These are phyloP conservation scores for Penicillium argentinense DNA, from an alignment of 495 filamentous ascomycete genomes.

Conservation along the genomic window DNA sequence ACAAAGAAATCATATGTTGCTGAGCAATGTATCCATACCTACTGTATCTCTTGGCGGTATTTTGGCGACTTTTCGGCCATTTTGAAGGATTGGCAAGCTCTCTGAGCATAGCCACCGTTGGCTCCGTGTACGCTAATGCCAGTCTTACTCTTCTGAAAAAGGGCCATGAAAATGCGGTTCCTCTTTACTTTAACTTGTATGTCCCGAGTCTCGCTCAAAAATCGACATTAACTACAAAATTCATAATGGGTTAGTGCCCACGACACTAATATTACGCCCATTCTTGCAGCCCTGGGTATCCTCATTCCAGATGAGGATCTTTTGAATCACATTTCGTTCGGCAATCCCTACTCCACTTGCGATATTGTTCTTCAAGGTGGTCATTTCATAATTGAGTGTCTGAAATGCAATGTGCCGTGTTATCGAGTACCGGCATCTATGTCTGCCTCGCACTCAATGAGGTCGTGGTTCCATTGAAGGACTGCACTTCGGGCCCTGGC, in stretches of 20 bases:
- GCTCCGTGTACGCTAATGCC: slow-evolving; percentile 55
- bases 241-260: slow-evolving; percentile 46
- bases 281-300: slow-evolving; percentile 50
- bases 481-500: slow-evolving; percentile 19
- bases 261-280: slow-evolving; percentile 53
- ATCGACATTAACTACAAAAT: not conserved
- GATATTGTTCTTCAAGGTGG: slow-evolving; percentile 56
- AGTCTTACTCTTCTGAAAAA: slow-evolving; percentile 45
- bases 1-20: too few relatives aligned
- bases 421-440: slow-evolving; percentile 14
- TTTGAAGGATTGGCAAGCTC: too few relatives aligned
- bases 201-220: not conserved
- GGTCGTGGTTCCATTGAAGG: slow-evolving; percentile 23
- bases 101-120: slow-evolving; percentile 48
- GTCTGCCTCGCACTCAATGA: slow-evolving; percentile 27
- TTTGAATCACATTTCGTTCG: slow-evolving; percentile 32
- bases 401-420: slow-evolving; percentile 43
- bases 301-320: slow-evolving; percentile 40
- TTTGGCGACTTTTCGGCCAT: too few relatives aligned
- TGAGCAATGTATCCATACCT: too few relatives aligned
- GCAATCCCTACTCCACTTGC: slow-evolving; percentile 45
- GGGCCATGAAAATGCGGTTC: slow-evolving; percentile 40
- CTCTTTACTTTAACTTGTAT: slow-evolving; percentile 56
- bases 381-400: slow-evolving; percentile 44
- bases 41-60: too few relatives aligned